Conservation (phyloP, 805 yeast genomes). For the Lipomyces kockii region DNA sequence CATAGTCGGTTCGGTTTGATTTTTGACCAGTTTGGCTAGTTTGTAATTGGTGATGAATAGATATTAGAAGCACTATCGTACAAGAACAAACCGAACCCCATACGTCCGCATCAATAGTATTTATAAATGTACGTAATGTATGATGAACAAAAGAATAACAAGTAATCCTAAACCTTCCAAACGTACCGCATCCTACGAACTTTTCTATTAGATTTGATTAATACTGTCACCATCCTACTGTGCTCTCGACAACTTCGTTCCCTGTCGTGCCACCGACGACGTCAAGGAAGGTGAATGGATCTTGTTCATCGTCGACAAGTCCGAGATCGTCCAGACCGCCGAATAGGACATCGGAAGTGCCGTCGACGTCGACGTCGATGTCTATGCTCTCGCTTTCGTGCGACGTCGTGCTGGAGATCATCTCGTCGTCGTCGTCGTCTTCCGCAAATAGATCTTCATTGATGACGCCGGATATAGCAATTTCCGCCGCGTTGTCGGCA, state of each 20-base stretch:
- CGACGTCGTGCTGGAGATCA: constrained; percentile 26
- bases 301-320: constrained; percentile 16
- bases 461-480: background rate
- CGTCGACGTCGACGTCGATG: constrained; percentile 19
- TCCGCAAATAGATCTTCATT: constrained; percentile 12
- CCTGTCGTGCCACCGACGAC: constrained; percentile 23
- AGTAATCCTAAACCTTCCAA: background rate
- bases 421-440: constrained; percentile 34
- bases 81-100: background rate
- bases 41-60: background rate
- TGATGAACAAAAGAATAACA: background rate
- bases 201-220: background rate
- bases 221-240: constrained; percentile 14
- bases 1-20: background rate
- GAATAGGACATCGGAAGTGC: constrained; percentile 2
- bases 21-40: background rate
- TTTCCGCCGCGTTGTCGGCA: background rate
- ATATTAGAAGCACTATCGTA: background rate
- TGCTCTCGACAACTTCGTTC: constrained; percentile 27
- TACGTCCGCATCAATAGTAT: background rate
- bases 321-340: constrained; percentile 20
- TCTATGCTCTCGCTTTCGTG: constrained; percentile 28
- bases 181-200: background rate
- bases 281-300: constrained; percentile 30
- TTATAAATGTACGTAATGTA: background rate